A percentile compares a stretch with the other conserved stretches of the same genome.
phyloP scores from a whole-genome alignment of 805 yeast species.

The Metschnikowia chrysomelidarum region DNA sequence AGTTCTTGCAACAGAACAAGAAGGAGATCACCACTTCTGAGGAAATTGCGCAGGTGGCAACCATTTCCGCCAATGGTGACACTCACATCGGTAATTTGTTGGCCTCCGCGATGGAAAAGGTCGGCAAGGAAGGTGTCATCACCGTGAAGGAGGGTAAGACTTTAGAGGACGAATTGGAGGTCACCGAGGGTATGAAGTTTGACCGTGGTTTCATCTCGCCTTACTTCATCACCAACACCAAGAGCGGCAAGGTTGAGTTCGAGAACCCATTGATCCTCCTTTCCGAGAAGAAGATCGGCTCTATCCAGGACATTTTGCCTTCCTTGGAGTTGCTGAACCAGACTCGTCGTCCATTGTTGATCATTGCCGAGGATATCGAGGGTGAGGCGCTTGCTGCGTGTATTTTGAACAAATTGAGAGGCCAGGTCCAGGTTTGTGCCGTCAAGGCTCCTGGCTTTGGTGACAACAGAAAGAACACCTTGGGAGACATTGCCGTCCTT shows the following conservation, averaged over 20 bases:
- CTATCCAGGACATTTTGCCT: conserved; percentile 89
- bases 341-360: conserved; percentile 86
- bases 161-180: conserved; percentile 92
- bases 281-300: conserved; percentile 88
- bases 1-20: conserved; percentile 79
- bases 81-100: conserved; percentile 84
- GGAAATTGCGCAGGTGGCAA: conserved; percentile 97
- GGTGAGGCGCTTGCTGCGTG: conserved; percentile 99
- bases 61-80: conserved; percentile 97
- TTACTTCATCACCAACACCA: conserved; percentile 92
- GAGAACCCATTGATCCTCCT: conserved; percentile 88
- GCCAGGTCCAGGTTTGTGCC: conserved; percentile 96
- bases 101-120: conserved; percentile 97
- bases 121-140: conserved; percentile 98
- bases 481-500: conserved; percentile 92
- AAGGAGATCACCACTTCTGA: conserved; percentile 91
- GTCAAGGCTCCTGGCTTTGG: conserved; percentile 99
- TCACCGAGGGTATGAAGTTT: conserved; percentile 96
- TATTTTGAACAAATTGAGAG: conserved; percentile 93
- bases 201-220: conserved; percentile 98
- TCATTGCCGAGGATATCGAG: conserved; percentile 93
- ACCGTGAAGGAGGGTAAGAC: conserved; percentile 98
- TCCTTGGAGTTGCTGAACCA: conserved; percentile 91
- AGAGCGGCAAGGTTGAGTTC: conserved; percentile 89
- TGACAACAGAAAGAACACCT: conserved; percentile 94